These are phyloP conservation scores for Pelargonium citronellum DNA, from an alignment of 441 rosid species.

Conservation along the genomic window DNA sequence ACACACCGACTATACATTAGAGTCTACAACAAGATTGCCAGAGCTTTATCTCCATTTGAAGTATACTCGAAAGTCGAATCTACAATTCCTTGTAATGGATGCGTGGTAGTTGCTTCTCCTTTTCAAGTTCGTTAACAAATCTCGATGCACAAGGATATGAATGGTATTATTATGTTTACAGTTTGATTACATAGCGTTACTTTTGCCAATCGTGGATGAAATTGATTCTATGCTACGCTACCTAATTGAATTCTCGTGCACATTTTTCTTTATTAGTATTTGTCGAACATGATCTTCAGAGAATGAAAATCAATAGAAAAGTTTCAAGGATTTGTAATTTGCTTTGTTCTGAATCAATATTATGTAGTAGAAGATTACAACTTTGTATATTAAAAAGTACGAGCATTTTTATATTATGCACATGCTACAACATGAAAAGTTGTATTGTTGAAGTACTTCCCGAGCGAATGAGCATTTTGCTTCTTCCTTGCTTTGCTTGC, in stretches of 20 bases:
- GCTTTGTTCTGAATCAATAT: too few relatives aligned
- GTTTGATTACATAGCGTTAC: not conserved
- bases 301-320: too few relatives aligned
- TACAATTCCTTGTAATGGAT: not conserved
- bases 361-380: too few relatives aligned
- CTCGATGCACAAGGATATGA: not conserved
- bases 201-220: not conserved
- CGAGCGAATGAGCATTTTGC: not conserved
- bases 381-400: too few relatives aligned
- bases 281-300: too few relatives aligned
- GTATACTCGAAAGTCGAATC: too few relatives aligned
- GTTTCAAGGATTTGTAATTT: too few relatives aligned
- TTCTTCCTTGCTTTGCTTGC: not conserved
- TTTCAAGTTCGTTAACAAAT: not conserved
- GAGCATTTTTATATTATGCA: too few relatives aligned
- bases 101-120: too few relatives aligned
- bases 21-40: too few relatives aligned
- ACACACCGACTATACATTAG: not conserved
- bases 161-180: not conserved
- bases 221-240: not conserved
- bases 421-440: not conserved
- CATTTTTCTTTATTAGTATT: not conserved
- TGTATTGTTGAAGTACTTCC: not conserved
- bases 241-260: too few relatives aligned
- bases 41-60: too few relatives aligned